Base-by-base conservation (phyloP, 352 stramenopile genomes). In the Phytopythium boreale region DNA sequence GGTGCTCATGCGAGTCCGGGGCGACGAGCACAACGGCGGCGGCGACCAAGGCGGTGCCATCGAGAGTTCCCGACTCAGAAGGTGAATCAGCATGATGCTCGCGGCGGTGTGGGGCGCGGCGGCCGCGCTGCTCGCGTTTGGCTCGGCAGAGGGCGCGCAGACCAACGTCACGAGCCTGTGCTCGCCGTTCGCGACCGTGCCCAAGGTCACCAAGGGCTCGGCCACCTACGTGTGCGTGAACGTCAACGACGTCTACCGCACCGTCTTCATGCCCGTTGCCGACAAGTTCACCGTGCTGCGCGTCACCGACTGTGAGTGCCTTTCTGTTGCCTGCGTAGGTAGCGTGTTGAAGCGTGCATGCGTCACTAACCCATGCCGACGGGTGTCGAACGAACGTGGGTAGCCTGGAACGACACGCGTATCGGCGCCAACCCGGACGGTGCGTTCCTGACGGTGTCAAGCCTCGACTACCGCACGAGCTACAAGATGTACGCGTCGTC, bases 201-300 rank as follows among this genome's bases (percentile, higher is more conserved):
- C 81, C 11, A 68, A 65, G 56, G 66, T 93, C 37, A 69, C 72
- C 47, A 91, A 92, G 62, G 83, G 85, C 29, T 55, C 75, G 14
- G 53, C 43, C n/a, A 92, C 85, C 2, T 91, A 88, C 52, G 75
- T 93, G 19, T 93, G 85, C 61, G 65, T 92, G 63, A 93, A 93
- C 63, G 74, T 92, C 56, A 93, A 92, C 58, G 75, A 88, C 53
- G 62, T 82, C 56, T 90, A 87, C 60, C 83, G 85, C 63, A 79
- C 78, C 4, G 73, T 93, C 15, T 93, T 93, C 75, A 90, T 77
- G 37, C 85, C 85, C 3, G 63, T 89, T 1, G 82, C 80, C 12
- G 85, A 93, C 59, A 79, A 90, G 47, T 93, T 90, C 70, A 90
- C 84, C 11, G 83, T 91, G 46, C 67, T 93, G 24, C 81, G 83